Conservation (phyloP, 495 filamentous ascomycete genomes). For the Penicillium coffeae region DNA sequence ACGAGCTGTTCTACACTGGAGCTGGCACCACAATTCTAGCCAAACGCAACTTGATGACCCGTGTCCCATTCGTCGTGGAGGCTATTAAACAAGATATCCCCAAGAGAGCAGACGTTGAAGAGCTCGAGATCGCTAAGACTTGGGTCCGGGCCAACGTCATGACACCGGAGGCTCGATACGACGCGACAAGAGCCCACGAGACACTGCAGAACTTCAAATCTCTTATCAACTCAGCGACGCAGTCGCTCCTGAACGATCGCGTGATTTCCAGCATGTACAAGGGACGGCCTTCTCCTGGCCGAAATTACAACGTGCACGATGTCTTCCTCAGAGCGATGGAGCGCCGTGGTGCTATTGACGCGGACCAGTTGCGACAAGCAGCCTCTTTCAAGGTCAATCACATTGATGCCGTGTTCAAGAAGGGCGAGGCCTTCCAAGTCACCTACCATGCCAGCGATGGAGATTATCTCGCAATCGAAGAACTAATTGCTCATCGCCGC, state of each 20-base stretch:
- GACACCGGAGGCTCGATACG: conserved; percentile 48
- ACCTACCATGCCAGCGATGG: conserved; percentile 52
- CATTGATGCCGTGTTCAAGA: conserved; percentile 53
- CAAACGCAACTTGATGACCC: conserved; percentile 34
- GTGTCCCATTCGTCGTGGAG: conserved; percentile 31
- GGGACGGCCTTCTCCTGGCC: conserved; percentile 48
- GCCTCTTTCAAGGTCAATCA: conserved; percentile 51
- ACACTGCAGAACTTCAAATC: conserved; percentile 43
- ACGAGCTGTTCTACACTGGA: conserved; percentile 42
- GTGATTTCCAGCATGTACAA: conserved; percentile 56
- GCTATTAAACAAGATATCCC: neutral
- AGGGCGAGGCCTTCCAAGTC: conserved; percentile 24
- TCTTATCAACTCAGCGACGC: conserved; percentile 52
- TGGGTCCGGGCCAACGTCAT: conserved; percentile 58
- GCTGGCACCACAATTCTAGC: conserved; percentile 26
- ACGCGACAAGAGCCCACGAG: conserved; percentile 33
- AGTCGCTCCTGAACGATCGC: conserved; percentile 55
- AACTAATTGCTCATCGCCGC: conserved; percentile 59
- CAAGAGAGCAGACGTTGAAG: conserved; percentile 19
- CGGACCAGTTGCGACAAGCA: conserved; percentile 48
- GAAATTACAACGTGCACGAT: conserved; percentile 57
- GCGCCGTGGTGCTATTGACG: conserved; percentile 42
- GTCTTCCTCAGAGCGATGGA: conserved; percentile 48
- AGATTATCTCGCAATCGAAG: conserved; percentile 63
- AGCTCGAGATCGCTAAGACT: conserved; percentile 49